Percentiles rank a stretch among this genome's conserved stretches.
Evolutionary conservation across 306 rosid species (phyloP).

Genomic region (Abrus pulchellus): DNA sequence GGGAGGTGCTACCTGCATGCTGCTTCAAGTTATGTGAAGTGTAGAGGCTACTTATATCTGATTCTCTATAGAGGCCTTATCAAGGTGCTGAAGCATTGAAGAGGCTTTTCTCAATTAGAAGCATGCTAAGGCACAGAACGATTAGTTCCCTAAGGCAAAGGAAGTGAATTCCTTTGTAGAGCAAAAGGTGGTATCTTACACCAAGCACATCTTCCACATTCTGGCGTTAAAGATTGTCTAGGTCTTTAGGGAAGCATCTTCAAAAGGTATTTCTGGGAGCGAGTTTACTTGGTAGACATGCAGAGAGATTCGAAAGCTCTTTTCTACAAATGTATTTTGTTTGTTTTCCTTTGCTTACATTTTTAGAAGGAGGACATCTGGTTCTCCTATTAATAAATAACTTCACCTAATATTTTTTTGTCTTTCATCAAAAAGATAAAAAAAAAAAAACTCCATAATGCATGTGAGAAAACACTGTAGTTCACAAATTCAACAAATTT

Average conservation of each 20-base stretch:
- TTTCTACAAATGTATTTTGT: neutral
- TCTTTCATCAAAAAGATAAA: neutral
- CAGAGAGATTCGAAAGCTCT: neutral
- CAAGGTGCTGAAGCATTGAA: neutral
- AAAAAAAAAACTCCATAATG: slow-evolving; percentile 3
- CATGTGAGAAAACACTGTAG: slow-evolving; percentile 20
- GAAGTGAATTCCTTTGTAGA: neutral
- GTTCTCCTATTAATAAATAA: neutral
- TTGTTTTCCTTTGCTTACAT: neutral
- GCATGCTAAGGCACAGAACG: neutral
- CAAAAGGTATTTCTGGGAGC: no score
- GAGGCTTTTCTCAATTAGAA: neutral
- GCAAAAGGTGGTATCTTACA: neutral
- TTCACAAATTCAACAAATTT: slow-evolving; percentile 36
- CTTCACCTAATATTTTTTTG: neutral
- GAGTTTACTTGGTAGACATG: neutral
- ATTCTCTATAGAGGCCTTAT: slow-evolving; percentile 5
- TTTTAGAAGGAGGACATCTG: neutral
- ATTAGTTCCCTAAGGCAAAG: neutral
- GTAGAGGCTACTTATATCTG: neutral
- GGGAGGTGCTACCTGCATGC: neutral
- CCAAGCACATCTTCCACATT: neutral
- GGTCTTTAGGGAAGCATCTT: neutral
- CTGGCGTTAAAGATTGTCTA: neutral
- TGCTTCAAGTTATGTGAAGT: neutral